Conservation (phyloP, 148 eudicot genomes). For the Salicornia ramosissima region DNA sequence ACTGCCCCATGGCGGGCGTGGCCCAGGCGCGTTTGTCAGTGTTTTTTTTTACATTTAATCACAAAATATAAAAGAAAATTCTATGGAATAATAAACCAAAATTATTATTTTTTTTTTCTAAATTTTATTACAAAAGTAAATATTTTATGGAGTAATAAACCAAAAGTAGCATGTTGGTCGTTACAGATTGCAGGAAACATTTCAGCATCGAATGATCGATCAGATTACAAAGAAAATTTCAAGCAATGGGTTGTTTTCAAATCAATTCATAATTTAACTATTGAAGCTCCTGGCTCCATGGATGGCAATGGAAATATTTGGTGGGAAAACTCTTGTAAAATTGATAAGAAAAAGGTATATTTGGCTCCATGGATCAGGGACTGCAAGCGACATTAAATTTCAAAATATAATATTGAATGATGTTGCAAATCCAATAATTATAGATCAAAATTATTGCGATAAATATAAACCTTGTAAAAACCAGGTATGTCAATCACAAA, state of each 20-base stretch:
- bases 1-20: too few relatives aligned
- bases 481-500: constrained; percentile 51
- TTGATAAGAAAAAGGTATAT: constrained; percentile 45
- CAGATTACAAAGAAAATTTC: constrained; percentile 39
- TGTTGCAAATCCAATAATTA: constrained; percentile 67
- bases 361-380: constrained; percentile 74
- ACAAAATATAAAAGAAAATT: too few relatives aligned
- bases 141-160: not conserved
- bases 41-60: too few relatives aligned
- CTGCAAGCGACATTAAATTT: constrained; percentile 61
- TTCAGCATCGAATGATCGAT: constrained; percentile 41
- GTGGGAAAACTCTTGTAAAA: constrained; percentile 86
- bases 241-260: constrained; percentile 53
- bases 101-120: too few relatives aligned
- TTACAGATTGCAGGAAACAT: constrained; percentile 56
- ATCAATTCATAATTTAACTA: constrained; percentile 28
- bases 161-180: not conserved
- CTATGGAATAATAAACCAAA: too few relatives aligned
- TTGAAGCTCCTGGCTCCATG: constrained; percentile 57
- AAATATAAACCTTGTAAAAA: constrained; percentile 42
- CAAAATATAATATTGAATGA: constrained; percentile 42
- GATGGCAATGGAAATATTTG: constrained; percentile 71
- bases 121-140: too few relatives aligned
- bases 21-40: too few relatives aligned
- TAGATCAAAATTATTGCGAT: constrained; percentile 75